Evolutionary conservation across 2,329 filamentous ascomycete genomes (phyloP).

Genomic region (Claviceps sp.): DNA sequence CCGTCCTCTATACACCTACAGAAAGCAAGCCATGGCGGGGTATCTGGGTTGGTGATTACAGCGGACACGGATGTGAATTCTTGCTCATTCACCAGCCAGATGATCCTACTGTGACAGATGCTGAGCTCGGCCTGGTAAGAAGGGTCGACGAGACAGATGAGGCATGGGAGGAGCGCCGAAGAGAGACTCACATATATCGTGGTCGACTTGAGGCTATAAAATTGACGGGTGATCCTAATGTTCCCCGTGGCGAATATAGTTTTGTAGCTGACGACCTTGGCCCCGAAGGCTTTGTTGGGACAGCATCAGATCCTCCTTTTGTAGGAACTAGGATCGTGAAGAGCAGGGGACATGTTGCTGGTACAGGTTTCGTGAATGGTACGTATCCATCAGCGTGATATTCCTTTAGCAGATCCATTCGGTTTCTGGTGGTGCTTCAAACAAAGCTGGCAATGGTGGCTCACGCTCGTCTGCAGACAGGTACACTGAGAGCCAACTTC

Average conservation of each 20-base stretch:
- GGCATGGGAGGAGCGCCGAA: conserved; percentile 31
- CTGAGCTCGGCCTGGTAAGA: conserved; percentile 27
- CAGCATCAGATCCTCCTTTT: conserved; percentile 55
- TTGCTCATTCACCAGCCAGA: conserved; percentile 64
- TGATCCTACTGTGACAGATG: conserved; percentile 25
- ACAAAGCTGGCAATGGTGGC: background rate
- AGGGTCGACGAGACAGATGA: conserved; percentile 28
- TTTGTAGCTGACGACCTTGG: conserved; percentile 73
- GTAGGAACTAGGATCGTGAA: conserved; percentile 59
- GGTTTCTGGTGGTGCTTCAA: no score
- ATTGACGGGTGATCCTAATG: conserved; percentile 79
- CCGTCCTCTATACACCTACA: conserved; percentile 67
- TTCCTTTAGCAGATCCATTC: background rate
- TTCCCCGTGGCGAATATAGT: conserved; percentile 73
- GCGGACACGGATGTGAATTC: conserved; percentile 79
- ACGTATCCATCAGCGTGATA: conserved; percentile 17
- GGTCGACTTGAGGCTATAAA: conserved; percentile 76
- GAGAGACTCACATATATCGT: conserved; percentile 37
- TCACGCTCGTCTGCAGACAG: conserved; percentile 36
- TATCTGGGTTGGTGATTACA: conserved; percentile 88
- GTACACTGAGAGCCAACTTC: conserved; percentile 62
- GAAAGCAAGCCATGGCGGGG: conserved; percentile 70
- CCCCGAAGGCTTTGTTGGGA: conserved; percentile 45
- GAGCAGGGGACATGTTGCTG: conserved; percentile 66
- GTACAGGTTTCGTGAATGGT: conserved; percentile 59